Evolutionary conservation across 768 basidiomycete species (phyloP).

Genomic region (Termitomyces sp.): DNA sequence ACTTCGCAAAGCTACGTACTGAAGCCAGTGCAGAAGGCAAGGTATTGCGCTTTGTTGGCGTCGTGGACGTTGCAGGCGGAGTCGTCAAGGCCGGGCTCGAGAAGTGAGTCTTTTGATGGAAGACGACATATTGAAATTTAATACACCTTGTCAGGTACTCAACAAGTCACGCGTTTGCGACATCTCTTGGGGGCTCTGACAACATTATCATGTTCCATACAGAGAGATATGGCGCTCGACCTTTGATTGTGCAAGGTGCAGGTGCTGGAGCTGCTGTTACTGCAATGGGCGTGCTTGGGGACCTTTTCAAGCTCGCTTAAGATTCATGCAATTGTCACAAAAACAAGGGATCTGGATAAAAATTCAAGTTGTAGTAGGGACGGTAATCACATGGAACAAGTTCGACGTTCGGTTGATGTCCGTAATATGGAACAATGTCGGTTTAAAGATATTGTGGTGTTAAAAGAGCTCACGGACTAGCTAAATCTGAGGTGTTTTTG

Average conservation of each 20-base stretch:
- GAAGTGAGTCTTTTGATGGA: slow-evolving; percentile 48
- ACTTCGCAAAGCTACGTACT: slow-evolving; percentile 71
- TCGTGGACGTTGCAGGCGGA: slow-evolving; percentile 74
- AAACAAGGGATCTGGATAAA: not conserved
- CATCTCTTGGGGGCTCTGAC: slow-evolving; percentile 92
- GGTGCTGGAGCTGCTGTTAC: slow-evolving; percentile 98
- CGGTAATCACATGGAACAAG: not conserved
- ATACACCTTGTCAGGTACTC: slow-evolving; percentile 61
- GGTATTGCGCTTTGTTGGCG: slow-evolving; percentile 91
- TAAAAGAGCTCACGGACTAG: not conserved
- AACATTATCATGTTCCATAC: slow-evolving; percentile 99
- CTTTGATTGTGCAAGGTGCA: slow-evolving; percentile 91
- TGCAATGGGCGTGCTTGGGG: slow-evolving; percentile 95
- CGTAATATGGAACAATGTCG: no score
- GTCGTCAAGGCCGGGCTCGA: slow-evolving; percentile 84
- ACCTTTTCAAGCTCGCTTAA: slow-evolving; percentile 60
- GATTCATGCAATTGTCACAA: not conserved
- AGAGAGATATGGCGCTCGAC: slow-evolving; percentile 80
- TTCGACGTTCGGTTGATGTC: no score
- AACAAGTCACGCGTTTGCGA: slow-evolving; percentile 87
- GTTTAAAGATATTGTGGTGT: not conserved
- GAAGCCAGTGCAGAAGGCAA: slow-evolving; percentile 76
- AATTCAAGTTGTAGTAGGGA: not conserved
- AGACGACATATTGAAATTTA: not conserved
- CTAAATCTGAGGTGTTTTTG: no score